Conservation (phyloP, 805 yeast species). For the Diddensiella transvaalensis region DNA sequence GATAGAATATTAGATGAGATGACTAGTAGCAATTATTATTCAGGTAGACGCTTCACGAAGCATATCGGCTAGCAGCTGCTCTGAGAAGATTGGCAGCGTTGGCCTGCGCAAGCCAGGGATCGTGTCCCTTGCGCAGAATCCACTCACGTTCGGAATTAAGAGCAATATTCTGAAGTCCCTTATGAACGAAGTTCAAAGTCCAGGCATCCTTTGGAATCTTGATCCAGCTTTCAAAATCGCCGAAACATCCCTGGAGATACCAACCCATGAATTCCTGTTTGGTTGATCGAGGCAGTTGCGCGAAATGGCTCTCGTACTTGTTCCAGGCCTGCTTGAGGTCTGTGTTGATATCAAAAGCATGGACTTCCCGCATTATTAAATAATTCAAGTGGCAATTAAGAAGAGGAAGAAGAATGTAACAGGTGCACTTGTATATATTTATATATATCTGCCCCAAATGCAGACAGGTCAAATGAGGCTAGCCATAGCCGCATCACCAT, state of each 20-base stretch:
- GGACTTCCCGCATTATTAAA: neutral
- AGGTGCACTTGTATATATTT: too few species aligned
- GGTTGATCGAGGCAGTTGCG: neutral
- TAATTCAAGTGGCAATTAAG: too few species aligned
- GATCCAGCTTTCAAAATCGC: constrained; percentile 7
- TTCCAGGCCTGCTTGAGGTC: neutral
- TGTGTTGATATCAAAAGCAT: neutral
- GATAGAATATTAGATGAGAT: neutral
- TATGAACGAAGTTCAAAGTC: neutral
- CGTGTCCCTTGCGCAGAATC: constrained; percentile 1
- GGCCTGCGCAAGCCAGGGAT: neutral
- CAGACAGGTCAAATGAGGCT: too few species aligned
- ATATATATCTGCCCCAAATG: too few species aligned
- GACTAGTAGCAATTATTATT: too few species aligned
- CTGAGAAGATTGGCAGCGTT: neutral
- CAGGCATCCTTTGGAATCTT: constrained; percentile 5
- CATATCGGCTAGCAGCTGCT: neutral
- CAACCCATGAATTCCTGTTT: constrained; percentile 8
- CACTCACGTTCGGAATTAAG: constrained; percentile 4
- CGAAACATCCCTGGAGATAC: constrained; percentile 9
- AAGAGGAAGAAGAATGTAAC: too few species aligned
- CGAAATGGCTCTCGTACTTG: neutral
- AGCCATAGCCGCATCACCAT: too few species aligned
- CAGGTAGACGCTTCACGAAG: too few species aligned
- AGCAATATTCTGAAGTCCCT: constrained; percentile 1